Evolutionary conservation across 805 yeast genomes (phyloP), one percentile per base, ranked within the genome.

Genomic region (Candida stauntonica): DNA sequence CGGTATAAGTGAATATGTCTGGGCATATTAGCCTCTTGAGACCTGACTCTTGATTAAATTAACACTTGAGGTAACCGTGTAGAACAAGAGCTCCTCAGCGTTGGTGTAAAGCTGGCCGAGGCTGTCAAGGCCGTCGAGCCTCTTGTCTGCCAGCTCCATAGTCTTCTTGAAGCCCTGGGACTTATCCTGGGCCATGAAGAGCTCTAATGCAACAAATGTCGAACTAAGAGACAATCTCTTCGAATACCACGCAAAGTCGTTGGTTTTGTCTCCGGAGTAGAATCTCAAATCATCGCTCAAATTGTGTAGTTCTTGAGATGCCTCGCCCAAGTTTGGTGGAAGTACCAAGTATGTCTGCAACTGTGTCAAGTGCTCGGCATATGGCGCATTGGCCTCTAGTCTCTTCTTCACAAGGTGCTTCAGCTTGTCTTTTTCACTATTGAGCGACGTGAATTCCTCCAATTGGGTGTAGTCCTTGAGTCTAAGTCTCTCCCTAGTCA

Each of bases 161-260:
- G 98, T 89, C 33, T 73, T 73, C 12, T 48, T 40, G 51, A 66
- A 82, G 21, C 63, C 72, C 2, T 56, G 52, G 16, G 91, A 79
- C 17, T 66, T 67, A 59, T 91, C 97, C 49, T 74, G 81, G 31
- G 86, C 66, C 93, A 82, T 83, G 64, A 75, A 86, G 45, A 86
- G 63, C 59, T 91, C 97, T 28, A 83, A 65, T 27, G 81, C 75
- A 3, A 84, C 83, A 58, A 85, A 86, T 2, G 83, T 72, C 2
- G 83, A 69, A 17, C 85, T 73, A 13, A 91, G 57, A 7, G 84
- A 73, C 13, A 82, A 64, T 47, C 99, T 69, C 55, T 88, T 85
- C n/a, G 94, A 68, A 60, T 91, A 91, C 99, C 99, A 91, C 4
- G 86, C 82, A 57, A 84, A 80, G 59, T 87, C 96, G 47, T 79